Evolutionary conservation across 164 flowering plant species (phyloP), one percentile per base, ranked within the genome.

Genomic region (Litsea cubeba): DNA sequence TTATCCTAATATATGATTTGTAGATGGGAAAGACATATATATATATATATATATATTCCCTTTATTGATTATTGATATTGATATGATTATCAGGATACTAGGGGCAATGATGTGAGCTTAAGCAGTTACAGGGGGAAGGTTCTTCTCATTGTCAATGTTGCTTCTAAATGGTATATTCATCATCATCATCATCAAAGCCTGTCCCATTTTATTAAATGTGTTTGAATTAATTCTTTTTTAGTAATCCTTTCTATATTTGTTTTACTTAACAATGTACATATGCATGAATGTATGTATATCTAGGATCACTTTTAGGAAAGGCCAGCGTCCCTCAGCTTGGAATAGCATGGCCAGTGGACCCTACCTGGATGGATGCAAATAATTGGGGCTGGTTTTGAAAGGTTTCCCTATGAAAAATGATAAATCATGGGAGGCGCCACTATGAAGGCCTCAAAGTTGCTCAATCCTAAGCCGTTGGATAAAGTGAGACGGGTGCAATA

Each of bases 121-220:
- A 83, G 85, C 76, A 80, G 77, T 17, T 94, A 92, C 84, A 79
- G 67, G 1, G 97, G 97, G 73, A 94, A 94, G 84, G 95, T 91
- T 83, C 85, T 95, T 77, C 84, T 95, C 67, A 84, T 95, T 62
- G 97, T 95, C 60, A 95, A 95, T 84, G 98, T 95, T 79, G 98
- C 97, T 63, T 93, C 98, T 35, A 82, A 90, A 85, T 95, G 98
- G 98, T 94, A 88, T 40, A 40, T 40, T 7, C 4, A 50, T 49
- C 20, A 22, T 49, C 14, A 2, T 28, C 30, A 63, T 11, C 18
- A 7, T 40, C 46, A 40, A 1, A 5, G 11, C 46, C 8, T 30
- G 5, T 30, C 35, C 35, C 35, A 40, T 68, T 6, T 40, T 12
- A 23, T 28, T 57, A n/a, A 12, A 32, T 67, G 26, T 71, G 8